Base-by-base conservation (phyloP, 192 early-diverging fungal genomes). In the Rhizophagus prolifer region DNA sequence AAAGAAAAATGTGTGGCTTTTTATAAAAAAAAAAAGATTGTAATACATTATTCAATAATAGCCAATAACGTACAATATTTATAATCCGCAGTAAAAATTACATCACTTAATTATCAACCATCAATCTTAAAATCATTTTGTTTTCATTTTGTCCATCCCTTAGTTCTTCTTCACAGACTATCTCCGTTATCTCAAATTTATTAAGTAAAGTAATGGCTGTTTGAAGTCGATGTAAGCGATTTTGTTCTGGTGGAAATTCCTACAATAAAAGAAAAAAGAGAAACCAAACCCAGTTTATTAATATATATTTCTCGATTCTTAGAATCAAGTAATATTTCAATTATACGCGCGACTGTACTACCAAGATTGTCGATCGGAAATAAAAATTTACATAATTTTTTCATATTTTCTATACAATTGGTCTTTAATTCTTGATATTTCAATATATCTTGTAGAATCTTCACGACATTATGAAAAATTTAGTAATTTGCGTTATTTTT, bases 161-260 rank as follows among this genome's bases (percentile, higher is more conserved):
- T n/a, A 54, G 6, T 54, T 54, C 50, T 54, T 54, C 50, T 7
- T 54, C 50, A 6, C 50, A 54, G 16, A 54, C 50, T 54, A 54
- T 67, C 30, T 67, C 65, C 6, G 65, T 38, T 41, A 72, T 36
- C 25, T 19, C 46, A 72, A 72, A 38, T 21, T 13, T 16, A 72
- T 72, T 72, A 23, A 72, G 31, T 58, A 26, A 31, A 36, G 47
- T 58, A 16, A 72, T 72, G 2, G 70, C 70, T 7, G 47, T 31
- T 30, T 72, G 70, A 21, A 72, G 54, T n/a, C 47, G 23, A 72
- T 72, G 70, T 26, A 28, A 13, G 9, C 28, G 23, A 14, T 72
- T 41, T 72, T 72, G 70, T 34, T 58, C 70, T 21, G 70, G 70
- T 19, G 70, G 70, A 58, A 72, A 72, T 72, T 72, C 70, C 54